Base-by-base conservation (phyloP, 176 grass and related monocot genomes). In the Aegilops sharonensis region DNA sequence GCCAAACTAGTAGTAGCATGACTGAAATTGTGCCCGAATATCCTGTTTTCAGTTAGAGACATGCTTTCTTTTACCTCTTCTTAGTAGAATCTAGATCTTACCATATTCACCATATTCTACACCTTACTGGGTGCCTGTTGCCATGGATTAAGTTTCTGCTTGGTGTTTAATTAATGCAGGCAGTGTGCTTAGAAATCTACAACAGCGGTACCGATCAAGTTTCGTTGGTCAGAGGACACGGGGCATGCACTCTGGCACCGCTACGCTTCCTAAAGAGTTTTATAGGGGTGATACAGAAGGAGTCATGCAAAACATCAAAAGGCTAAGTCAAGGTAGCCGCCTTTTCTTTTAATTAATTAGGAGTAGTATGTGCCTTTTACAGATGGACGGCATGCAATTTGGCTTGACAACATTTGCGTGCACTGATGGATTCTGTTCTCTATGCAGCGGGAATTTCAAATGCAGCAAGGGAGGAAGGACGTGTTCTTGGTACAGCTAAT, bases 291-390 rank as follows among this genome's bases (percentile, higher is more conserved):
- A 93, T 59, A 91, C 92, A 78, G 92, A 94, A 92, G 91, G 85
- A 75, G 89, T 97, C 64, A 91, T 97, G 59, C 82, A 86, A 17
- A 86, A 94, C 43, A 90, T 97, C 67, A 92, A 97, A 83, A 94
- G 82, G 59, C 83, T 56, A 56, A 32, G 25, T 69, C 66, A 15
- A 69, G 66, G 66, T 36, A 36, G 0, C 66, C 15, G 0, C 1
- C 66, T 69, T 69, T 36, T 69, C 15, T 36, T 36, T 36, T 69
- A 69, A 15, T 69, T 21, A 35, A 5, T 65, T 56, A 15, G 13
- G 47, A 56, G 2, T 18, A 7, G 12, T 9, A 69, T 66, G 66
- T 69, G 5, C 3, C 13, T 27, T 66, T 24, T 8, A 9, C 11
- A 9, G 17, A 9, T 47, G 52, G 48, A 68, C 2, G 11, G 1